A percentile compares a stretch with the other conserved stretches of the same genome.
phyloP scores from a whole-genome alignment of 768 basidiomycete species.

The Termitomyces sp. region DNA sequence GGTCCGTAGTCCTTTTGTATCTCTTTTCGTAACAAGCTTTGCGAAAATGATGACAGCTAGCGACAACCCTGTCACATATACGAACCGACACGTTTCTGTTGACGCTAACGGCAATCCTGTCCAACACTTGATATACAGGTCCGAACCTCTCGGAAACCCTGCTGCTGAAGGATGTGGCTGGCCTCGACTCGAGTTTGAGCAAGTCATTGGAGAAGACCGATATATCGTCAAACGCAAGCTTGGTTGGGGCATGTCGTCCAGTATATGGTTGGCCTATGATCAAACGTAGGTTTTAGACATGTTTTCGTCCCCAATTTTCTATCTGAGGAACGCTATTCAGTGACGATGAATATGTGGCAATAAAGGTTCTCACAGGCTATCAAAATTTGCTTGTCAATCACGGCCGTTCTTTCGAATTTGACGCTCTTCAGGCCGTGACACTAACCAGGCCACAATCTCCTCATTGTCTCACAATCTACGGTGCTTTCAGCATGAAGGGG shows the following conservation, averaged over 20 bases:
- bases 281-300: neutral
- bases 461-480: neutral
- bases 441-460: neutral
- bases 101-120: neutral
- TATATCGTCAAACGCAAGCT: neutral
- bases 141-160: neutral
- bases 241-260: neutral
- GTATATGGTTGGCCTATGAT: neutral
- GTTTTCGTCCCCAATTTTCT: neutral
- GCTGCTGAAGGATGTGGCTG: neutral
- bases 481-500: neutral
- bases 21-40: too few species aligned
- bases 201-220: neutral
- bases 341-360: neutral
- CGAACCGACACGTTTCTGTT: neutral
- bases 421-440: neutral
- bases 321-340: neutral
- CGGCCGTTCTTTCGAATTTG: neutral
- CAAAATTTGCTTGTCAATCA: neutral
- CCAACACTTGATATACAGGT: neutral
- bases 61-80: neutral
- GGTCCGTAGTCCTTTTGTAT: too few species aligned
- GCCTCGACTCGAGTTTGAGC: neutral
- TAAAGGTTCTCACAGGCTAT: neutral
- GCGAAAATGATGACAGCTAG: too few species aligned